phyloP scores from a whole-genome alignment of 371 early-diverging fungal species.

The Mucor ambiguus region DNA sequence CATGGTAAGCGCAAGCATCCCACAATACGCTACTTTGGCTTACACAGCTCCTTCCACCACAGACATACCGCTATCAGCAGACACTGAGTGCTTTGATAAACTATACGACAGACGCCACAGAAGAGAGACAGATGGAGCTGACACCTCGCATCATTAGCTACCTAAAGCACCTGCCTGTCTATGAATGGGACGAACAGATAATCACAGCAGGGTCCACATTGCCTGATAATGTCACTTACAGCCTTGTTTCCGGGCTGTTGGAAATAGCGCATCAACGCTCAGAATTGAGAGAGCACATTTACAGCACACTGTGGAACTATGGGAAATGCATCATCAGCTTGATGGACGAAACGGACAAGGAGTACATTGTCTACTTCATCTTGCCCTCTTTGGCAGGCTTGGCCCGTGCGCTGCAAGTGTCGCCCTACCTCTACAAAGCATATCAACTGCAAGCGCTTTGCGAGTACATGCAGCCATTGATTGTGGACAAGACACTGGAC shows the following conservation, averaged over 20 bases:
- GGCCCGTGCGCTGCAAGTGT: slow-evolving; percentile 56
- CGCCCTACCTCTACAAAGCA: slow-evolving; percentile 46
- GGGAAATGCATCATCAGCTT: slow-evolving; percentile 23
- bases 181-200: slow-evolving; percentile 31
- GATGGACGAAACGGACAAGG: slow-evolving; percentile 14
- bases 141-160: slow-evolving; percentile 35
- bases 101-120: slow-evolving; percentile 37
- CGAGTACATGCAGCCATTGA: slow-evolving; percentile 45
- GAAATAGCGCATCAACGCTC: slow-evolving; percentile 44
- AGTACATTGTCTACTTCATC: slow-evolving; percentile 51
- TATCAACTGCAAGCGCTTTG: slow-evolving; percentile 43
- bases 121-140: slow-evolving; percentile 37
- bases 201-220: slow-evolving; percentile 27
- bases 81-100: slow-evolving; percentile 47
- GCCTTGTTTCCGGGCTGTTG: slow-evolving; percentile 51
- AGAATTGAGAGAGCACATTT: slow-evolving; percentile 42
- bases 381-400: slow-evolving; percentile 63
- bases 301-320: slow-evolving; percentile 31
- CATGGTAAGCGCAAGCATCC: slow-evolving; percentile 24
- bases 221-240: slow-evolving; percentile 44
- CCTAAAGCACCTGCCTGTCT: slow-evolving; percentile 32
- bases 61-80: slow-evolving; percentile 50
- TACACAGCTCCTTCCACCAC: background rate
- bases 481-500: slow-evolving; percentile 45
- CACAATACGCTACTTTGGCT: no score